phyloP scores from a whole-genome alignment of 1,139 yeast genomes.

The Candida sp. region DNA sequence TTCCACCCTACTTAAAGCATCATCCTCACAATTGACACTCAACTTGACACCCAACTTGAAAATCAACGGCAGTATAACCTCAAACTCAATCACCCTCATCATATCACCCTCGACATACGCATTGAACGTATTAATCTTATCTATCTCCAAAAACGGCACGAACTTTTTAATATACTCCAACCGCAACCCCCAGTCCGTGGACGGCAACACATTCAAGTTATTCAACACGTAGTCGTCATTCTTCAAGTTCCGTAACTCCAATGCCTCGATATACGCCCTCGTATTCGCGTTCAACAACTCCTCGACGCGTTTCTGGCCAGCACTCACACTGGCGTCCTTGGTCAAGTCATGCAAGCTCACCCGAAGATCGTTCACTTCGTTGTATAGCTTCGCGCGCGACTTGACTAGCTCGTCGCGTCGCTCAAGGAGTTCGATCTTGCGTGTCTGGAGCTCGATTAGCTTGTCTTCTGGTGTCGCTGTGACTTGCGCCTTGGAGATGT shows the following conservation, averaged over 20 bases:
- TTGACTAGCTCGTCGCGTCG: slow-evolving; percentile 25
- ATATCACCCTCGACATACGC: slow-evolving; percentile 12
- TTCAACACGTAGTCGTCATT: slow-evolving; percentile 25
- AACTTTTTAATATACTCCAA: slow-evolving; percentile 29
- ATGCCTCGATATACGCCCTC: slow-evolving; percentile 17
- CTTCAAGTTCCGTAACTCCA: slow-evolving; percentile 16
- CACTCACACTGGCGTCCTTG: slow-evolving; percentile 18
- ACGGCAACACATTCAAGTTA: slow-evolving; percentile 39
- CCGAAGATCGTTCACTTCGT: slow-evolving; percentile 24
- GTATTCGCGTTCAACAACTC: slow-evolving; percentile 28
- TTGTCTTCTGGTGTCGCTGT: slow-evolving; percentile 1
- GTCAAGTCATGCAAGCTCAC: slow-evolving; percentile 20
- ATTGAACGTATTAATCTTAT: slow-evolving; percentile 18
- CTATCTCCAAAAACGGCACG: slow-evolving; percentile 29
- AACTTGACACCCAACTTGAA: slow-evolving; percentile 26
- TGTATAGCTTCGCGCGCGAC: slow-evolving; percentile 21
- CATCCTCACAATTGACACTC: slow-evolving; percentile 19
- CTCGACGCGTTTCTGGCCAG: slow-evolving; percentile 20
- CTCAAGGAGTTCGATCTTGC: slow-evolving; percentile 22
- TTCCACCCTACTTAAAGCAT: slow-evolving; percentile 20
- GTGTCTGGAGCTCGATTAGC: slow-evolving; percentile 22
- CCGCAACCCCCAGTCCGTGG: slow-evolving; percentile 38
- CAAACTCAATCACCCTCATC: slow-evolving; percentile 24
- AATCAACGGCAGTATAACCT: slow-evolving; percentile 24
- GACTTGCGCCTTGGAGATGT: slow-evolving; percentile 4